These are phyloP conservation scores for Pythium pyrilobum DNA, from an alignment of 352 stramenopile species.

Conservation along the genomic window DNA sequence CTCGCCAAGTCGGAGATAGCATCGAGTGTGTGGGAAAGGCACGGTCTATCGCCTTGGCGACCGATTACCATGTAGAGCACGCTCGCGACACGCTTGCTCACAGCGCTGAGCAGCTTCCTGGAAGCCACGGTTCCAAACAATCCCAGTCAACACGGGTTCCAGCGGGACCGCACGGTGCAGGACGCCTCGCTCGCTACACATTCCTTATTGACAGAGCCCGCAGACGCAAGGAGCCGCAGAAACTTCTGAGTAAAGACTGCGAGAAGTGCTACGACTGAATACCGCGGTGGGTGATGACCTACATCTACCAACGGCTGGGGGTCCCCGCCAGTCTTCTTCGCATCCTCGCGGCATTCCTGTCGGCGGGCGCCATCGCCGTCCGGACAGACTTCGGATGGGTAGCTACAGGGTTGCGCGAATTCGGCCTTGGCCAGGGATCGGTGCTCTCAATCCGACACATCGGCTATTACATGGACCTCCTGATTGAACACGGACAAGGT, in stretches of 20 bases:
- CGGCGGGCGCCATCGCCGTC: not conserved
- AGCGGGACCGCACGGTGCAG: not conserved
- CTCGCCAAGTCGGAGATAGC: not conserved
- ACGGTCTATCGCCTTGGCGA: not conserved
- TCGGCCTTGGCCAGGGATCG: not conserved
- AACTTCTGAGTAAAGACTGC: conserved; percentile 1
- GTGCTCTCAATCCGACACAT: not conserved
- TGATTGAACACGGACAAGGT: not conserved
- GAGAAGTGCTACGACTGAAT: conserved; percentile 8
- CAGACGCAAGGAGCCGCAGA: not conserved
- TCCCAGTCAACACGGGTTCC: not conserved
- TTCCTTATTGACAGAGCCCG: not conserved
- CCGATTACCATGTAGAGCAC: not conserved
- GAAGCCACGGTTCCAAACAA: not conserved
- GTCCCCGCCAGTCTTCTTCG: not conserved
- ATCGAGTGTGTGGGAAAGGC: not conserved
- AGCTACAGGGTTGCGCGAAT: not conserved
- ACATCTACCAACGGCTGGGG: not conserved
- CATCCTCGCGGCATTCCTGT: not conserved
- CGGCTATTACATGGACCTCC: not conserved
- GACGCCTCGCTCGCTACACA: not conserved
- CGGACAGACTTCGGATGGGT: not conserved
- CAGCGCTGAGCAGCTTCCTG: not conserved
- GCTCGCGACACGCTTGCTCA: not conserved
- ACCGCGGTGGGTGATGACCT: not conserved